Evolutionary conservation across 805 yeast species (phyloP).

Genomic region (Barnettozyma botsteinii): DNA sequence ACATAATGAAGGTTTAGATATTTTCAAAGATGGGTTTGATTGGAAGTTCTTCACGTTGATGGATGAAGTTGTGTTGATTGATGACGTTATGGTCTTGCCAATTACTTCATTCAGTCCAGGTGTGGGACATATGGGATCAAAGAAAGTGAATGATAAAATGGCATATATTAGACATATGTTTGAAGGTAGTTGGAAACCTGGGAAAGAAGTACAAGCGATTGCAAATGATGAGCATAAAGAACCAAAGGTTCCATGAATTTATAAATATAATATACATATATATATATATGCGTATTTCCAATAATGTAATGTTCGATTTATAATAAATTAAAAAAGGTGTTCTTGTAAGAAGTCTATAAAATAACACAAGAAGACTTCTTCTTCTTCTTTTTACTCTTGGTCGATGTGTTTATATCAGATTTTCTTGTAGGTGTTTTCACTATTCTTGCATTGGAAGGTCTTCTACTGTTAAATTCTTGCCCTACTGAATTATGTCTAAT

Average conservation of each 20-base stretch:
- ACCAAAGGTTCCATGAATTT: neutral
- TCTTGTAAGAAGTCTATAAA: constrained; percentile 8
- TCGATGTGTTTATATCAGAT: neutral
- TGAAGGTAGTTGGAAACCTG: constrained; percentile 57
- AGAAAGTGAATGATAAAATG: constrained; percentile 33
- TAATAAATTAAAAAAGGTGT: too few relatives aligned
- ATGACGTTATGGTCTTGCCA: constrained; percentile 69
- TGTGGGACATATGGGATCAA: constrained; percentile 65
- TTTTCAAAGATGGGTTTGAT: constrained; percentile 34
- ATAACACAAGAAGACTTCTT: constrained; percentile 25
- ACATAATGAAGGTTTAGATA: constrained; percentile 26
- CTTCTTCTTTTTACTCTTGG: constrained; percentile 21
- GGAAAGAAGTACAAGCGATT: constrained; percentile 10
- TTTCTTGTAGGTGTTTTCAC: neutral
- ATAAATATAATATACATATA: neutral
- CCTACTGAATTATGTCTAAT: neutral
- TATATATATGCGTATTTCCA: neutral
- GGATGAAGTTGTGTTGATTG: constrained; percentile 47
- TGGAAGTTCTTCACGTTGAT: constrained; percentile 64
- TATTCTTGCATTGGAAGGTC: neutral
- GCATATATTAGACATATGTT: constrained; percentile 62
- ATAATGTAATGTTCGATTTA: neutral
- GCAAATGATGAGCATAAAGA: neutral
- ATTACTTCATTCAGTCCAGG: constrained; percentile 65
- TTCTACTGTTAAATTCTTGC: constrained; percentile 3